Evolutionary conservation across 257 asterid genomes (phyloP).

Genomic region (Ocimum tenuiflorum): DNA sequence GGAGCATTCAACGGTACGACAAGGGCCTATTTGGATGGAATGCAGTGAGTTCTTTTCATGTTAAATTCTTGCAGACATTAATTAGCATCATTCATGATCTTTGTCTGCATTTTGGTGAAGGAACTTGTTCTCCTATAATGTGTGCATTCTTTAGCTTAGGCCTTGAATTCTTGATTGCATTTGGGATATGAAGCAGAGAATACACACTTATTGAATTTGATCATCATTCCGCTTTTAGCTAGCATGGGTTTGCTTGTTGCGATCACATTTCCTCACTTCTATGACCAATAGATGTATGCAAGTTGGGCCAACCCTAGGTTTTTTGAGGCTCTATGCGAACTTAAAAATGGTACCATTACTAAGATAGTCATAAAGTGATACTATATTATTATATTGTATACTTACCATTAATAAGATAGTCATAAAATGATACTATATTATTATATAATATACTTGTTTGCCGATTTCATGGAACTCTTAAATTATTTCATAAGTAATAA

Average conservation of each 20-base stretch:
- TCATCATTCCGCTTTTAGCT: neutral
- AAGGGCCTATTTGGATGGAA: constrained; percentile 84
- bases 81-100: neutral
- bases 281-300: neutral
- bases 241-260: neutral
- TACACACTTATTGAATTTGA: neutral
- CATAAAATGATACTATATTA: no score
- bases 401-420: no score
- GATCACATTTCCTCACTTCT: neutral
- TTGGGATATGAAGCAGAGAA: neutral
- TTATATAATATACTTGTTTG: no score
- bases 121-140: neutral
- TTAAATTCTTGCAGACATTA: neutral
- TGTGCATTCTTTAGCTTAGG: neutral
- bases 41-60: constrained; percentile 51
- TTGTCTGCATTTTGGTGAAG: neutral
- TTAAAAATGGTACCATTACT: no score
- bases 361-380: no score
- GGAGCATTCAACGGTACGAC: constrained; percentile 98
- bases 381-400: no score
- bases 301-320: no score
- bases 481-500: no score
- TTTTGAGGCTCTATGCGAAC: no score
- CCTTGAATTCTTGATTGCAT: neutral
- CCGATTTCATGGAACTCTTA: no score